Conservation (phyloP, 495 filamentous ascomycete genomes). For the Sphaerosporella brunnea region DNA sequence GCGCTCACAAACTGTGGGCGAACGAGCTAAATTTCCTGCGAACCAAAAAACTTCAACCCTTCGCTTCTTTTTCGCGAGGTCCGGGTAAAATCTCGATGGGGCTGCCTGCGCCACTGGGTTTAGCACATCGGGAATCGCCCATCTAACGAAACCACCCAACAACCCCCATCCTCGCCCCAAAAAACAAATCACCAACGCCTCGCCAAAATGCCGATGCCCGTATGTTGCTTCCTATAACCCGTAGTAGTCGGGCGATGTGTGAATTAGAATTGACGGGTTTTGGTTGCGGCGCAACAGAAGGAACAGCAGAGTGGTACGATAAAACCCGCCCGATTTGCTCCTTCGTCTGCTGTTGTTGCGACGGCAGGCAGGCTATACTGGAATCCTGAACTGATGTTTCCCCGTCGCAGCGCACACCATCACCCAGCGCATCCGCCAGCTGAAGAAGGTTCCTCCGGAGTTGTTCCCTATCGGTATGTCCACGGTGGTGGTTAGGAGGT, state of each 20-base stretch:
- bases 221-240: slow-evolving; percentile 33
- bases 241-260: slow-evolving; percentile 7
- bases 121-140: no score
- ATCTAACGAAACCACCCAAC: no score
- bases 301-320: slow-evolving; percentile 65
- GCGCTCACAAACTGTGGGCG: no score
- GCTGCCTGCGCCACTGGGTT: no score
- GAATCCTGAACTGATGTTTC: slow-evolving; percentile 21
- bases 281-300: slow-evolving; percentile 50
- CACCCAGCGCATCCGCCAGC: slow-evolving; percentile 75
- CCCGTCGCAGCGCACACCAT: slow-evolving; percentile 67
- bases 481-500: no score
- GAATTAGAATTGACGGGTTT: not conserved
- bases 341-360: no score
- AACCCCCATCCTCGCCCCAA: no score
- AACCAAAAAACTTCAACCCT: no score
- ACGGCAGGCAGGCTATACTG: not conserved
- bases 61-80: no score
- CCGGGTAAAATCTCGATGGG: no score
- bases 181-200: no score
- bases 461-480: slow-evolving; percentile 74
- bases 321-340: not conserved
- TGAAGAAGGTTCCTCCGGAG: slow-evolving; percentile 82
- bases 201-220: slow-evolving; percentile 65
- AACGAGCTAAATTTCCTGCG: no score